Conservation (phyloP, 1,284 basidiomycete species). For the Ceratobasidium sp. region DNA sequence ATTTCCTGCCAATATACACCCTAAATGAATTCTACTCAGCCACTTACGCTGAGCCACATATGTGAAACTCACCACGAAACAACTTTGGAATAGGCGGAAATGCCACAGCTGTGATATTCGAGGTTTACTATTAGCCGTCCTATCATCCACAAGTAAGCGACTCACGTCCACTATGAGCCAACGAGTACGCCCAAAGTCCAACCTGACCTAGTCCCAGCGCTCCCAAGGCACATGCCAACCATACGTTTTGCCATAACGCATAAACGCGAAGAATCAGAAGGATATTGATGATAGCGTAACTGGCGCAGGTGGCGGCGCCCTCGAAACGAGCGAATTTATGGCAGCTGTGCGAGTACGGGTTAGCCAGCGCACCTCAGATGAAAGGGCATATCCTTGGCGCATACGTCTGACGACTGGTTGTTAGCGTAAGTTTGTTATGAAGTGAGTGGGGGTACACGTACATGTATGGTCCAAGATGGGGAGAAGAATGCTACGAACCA, state of each 20-base stretch:
- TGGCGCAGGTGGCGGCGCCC: conserved; percentile 14
- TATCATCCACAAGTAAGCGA: not conserved
- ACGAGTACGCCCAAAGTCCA: conserved; percentile 19
- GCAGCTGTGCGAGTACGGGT: not conserved
- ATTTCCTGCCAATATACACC: conserved; percentile 14
- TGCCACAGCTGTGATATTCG: not conserved
- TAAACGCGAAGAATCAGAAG: conserved; percentile 24
- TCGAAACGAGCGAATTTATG: conserved; percentile 19
- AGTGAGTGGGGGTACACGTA: not conserved
- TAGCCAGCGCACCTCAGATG: not conserved
- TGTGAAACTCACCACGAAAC: not conserved
- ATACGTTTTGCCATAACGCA: conserved; percentile 17
- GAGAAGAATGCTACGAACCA: not conserved
- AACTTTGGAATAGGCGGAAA: conserved; percentile 23
- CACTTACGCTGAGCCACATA: not conserved
- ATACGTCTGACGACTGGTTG: not conserved
- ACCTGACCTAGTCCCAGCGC: conserved; percentile 11
- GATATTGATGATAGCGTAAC: conserved; percentile 17
- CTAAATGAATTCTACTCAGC: not conserved
- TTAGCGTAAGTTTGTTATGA: not conserved
- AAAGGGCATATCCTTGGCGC: not conserved
- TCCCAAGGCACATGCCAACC: conserved; percentile 17
- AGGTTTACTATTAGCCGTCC: not conserved
- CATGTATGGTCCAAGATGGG: conserved; percentile 20
- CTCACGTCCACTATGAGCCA: conserved; percentile 20